Evolutionary conservation across 192 early-diverging fungal species (phyloP), one percentile per base, ranked within the genome.

Genomic region (Lobosporangium transversale): DNA sequence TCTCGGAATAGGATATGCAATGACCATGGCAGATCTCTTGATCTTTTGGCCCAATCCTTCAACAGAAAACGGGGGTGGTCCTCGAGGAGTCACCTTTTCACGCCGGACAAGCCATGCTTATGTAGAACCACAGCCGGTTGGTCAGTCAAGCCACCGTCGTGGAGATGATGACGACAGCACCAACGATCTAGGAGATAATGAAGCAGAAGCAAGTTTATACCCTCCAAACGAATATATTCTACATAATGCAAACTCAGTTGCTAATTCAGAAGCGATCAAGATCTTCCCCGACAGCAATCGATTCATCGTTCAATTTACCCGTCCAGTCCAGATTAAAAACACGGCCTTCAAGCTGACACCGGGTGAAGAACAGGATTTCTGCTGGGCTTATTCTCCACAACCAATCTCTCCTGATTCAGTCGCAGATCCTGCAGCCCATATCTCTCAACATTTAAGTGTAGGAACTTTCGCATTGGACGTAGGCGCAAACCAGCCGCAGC

Each of bases 381-480:
- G 71, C 20, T 76, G 71, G 71, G 71, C 71, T 1, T 76, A 66
- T 55, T 76, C 71, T 21, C 71, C 71, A 2, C 66, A 61, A 12
- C 63, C 64, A n/a, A 35, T 76, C 32, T 66, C 62, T 0, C 51
- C 71, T 20, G 71, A 76, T 50, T 65, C 70, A 0, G 50, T 74
- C 10, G 54, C 29, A 1, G 70, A 74, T 31, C 70, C 70, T 3
- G 62, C 23, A 7, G 70, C 70, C 1, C 70, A 74, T 36, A 74
- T 74, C 49, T 35, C 57, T 0, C 62, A 74, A 21, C 71, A 66
- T 17, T 5, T 62, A 35, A 66, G 58, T 18, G 71, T 76, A 0
- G 71, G 71, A 27, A 62, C 71, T 18, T 76, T 76, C 50, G 62
- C 71, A 11, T 66, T 76, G 71, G 71, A 76, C 33, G 71, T 76